Conservation (phyloP, 306 rosid species). For the Prunus kanzakura region DNA sequence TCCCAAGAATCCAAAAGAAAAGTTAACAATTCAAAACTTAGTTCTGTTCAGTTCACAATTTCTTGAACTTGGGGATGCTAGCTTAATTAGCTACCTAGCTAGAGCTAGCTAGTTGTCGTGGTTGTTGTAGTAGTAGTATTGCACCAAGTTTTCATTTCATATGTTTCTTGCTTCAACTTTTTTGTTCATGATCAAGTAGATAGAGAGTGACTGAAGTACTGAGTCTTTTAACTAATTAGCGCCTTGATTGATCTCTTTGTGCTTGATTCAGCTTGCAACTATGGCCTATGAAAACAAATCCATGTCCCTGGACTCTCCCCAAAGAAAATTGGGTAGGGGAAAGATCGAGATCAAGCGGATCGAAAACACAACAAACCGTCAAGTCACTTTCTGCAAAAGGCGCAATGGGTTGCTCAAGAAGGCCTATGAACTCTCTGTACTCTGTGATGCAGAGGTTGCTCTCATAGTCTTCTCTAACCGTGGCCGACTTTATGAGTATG, state of each 20-base stretch:
- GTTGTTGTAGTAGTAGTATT: not conserved
- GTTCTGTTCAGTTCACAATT: not conserved
- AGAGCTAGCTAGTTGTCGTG: not conserved
- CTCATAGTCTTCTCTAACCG: slow-evolving; percentile 95
- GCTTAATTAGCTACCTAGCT: not conserved
- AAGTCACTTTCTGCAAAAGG: slow-evolving; percentile 95
- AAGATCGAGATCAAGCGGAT: slow-evolving; percentile 97
- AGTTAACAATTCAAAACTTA: not conserved
- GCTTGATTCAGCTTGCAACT: slow-evolving; percentile 37
- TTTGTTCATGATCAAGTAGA: slow-evolving; percentile 15
- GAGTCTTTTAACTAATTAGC: not conserved
- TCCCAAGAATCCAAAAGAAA: slow-evolving; percentile 18
- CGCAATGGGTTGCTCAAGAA: slow-evolving; percentile 88
- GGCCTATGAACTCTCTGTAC: slow-evolving; percentile 96
- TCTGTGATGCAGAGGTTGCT: slow-evolving; percentile 98
- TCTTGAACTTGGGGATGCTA: not conserved
- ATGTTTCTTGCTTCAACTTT: not conserved
- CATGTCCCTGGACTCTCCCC: slow-evolving; percentile 48
- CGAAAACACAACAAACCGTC: slow-evolving; percentile 97
- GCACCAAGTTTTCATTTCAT: slow-evolving; percentile 1
- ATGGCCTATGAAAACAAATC: slow-evolving; percentile 64
- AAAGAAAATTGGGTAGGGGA: slow-evolving; percentile 90
- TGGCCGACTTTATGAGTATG: slow-evolving; percentile 93
- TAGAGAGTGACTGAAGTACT: not conserved
- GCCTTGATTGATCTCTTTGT: slow-evolving; percentile 14